phyloP scores from a whole-genome alignment of 2,329 filamentous ascomycete genomes.

The Fusarium dlaminii region DNA sequence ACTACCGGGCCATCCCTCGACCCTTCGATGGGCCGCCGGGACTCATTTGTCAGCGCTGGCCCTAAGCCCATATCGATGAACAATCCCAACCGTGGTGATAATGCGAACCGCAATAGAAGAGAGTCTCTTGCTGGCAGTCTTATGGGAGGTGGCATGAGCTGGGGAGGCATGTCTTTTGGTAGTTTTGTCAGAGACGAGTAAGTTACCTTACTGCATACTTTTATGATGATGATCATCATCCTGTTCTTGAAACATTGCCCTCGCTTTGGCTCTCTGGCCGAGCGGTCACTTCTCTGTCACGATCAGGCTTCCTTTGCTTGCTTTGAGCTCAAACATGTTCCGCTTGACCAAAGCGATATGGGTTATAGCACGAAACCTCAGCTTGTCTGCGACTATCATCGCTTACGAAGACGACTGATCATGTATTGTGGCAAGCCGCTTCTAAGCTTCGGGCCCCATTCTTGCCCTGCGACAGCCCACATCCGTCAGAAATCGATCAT shows the following conservation, averaged over 20 bases:
- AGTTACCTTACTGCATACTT: conserved; percentile 54
- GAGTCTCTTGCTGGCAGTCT: conserved; percentile 72
- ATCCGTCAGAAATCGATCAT: conserved; percentile 21
- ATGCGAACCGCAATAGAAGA: conserved; percentile 65
- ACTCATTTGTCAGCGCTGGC: conserved; percentile 72
- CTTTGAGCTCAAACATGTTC: not conserved
- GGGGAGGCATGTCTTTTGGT: conserved; percentile 94
- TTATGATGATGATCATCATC: not conserved
- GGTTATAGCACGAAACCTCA: not conserved
- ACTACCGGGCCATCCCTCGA: conserved; percentile 69
- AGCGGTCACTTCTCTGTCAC: not conserved
- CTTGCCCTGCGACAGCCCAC: conserved; percentile 22
- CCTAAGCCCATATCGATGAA: conserved; percentile 74
- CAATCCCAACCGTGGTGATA: conserved; percentile 67
- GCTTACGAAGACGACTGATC: conserved; percentile 7
- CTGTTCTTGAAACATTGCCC: conserved; percentile 4
- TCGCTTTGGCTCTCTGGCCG: conserved; percentile 1
- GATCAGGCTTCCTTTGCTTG: not conserved
- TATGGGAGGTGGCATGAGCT: conserved; percentile 89
- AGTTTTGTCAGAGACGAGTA: conserved; percentile 99
- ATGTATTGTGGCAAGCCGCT: conserved; percentile 36
- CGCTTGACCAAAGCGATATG: not conserved
- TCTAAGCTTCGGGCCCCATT: conserved; percentile 32
- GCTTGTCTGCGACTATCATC: not conserved
- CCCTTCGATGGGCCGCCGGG: conserved; percentile 66